phyloP scores from a whole-genome alignment of 345 rosid genomes.

The Lepidium aucheri region DNA sequence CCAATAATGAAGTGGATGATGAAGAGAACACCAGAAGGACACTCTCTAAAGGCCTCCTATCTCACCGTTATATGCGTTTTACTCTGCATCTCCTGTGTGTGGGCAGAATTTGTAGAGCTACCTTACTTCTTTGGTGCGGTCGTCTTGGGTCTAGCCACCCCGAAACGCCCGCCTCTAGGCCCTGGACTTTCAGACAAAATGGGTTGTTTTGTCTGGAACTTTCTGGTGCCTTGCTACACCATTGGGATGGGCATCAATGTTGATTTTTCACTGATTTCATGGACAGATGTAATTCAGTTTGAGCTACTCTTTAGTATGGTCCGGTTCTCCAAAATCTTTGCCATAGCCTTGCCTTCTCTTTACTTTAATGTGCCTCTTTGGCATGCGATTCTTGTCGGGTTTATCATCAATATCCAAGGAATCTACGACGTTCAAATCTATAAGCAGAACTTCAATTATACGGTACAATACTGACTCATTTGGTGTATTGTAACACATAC shows the following conservation, averaged over 20 bases:
- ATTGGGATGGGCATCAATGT: constrained; percentile 26
- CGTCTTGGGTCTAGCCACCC: constrained; percentile 34
- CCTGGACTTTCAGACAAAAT: constrained; percentile 27
- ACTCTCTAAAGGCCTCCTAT: constrained; percentile 23
- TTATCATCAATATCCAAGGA: constrained; percentile 38
- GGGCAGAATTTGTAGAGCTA: constrained; percentile 20
- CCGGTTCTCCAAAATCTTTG: constrained; percentile 12
- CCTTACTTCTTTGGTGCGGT: constrained; percentile 30
- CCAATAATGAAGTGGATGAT: constrained; percentile 39
- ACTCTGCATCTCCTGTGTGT: constrained; percentile 16
- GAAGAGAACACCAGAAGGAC: constrained; percentile 34
- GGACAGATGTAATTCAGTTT: background rate
- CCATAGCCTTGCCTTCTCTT: constrained; percentile 22
- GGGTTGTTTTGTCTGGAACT: constrained; percentile 25
- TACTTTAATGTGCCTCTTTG: constrained; percentile 32
- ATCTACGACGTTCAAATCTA: constrained; percentile 31
- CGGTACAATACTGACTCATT: constrained; percentile 8
- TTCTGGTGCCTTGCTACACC: constrained; percentile 34
- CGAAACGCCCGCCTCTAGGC: constrained; percentile 28
- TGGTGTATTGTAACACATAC: background rate
- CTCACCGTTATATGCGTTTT: constrained; percentile 16
- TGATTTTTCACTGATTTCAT: background rate
- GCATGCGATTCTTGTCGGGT: constrained; percentile 34
- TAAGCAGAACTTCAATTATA: constrained; percentile 12
- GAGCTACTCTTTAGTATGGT: constrained; percentile 13